Evolutionary conservation across 2,329 filamentous ascomycete species (phyloP).

Genomic region (Chaetomiaceae sp.): DNA sequence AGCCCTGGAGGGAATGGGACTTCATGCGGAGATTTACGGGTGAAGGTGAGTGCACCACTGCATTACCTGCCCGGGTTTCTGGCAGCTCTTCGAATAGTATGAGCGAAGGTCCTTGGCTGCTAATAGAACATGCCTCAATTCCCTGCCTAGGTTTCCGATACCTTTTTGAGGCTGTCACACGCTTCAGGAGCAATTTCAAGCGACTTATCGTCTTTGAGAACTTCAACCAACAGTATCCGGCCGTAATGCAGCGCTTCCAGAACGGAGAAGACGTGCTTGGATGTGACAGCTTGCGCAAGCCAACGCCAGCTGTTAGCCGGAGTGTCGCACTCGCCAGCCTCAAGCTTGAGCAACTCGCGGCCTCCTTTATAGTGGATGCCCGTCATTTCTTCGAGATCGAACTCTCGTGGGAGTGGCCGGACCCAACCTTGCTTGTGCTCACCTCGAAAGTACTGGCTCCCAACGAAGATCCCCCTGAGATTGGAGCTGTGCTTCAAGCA

Average conservation of each 20-base stretch:
- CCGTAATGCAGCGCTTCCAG: neutral
- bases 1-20: constrained; percentile 4
- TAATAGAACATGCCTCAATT: neutral
- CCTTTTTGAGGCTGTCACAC: neutral
- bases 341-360: neutral
- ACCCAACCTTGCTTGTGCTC: neutral
- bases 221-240: neutral
- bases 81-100: too few relatives aligned
- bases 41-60: neutral
- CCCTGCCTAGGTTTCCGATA: neutral
- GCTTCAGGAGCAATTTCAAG: neutral
- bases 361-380: neutral
- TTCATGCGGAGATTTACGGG: neutral
- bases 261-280: neutral
- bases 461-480: neutral
- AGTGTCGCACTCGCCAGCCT: neutral
- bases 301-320: neutral
- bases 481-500: neutral
- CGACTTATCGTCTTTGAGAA: neutral
- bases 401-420: neutral
- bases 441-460: neutral
- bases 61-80: neutral
- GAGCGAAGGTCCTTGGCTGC: neutral
- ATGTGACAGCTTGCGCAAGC: neutral
- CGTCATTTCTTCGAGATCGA: neutral